Evolutionary conservation across 305 asterid species (phyloP).

Genomic region (Solanum hybrid): DNA sequence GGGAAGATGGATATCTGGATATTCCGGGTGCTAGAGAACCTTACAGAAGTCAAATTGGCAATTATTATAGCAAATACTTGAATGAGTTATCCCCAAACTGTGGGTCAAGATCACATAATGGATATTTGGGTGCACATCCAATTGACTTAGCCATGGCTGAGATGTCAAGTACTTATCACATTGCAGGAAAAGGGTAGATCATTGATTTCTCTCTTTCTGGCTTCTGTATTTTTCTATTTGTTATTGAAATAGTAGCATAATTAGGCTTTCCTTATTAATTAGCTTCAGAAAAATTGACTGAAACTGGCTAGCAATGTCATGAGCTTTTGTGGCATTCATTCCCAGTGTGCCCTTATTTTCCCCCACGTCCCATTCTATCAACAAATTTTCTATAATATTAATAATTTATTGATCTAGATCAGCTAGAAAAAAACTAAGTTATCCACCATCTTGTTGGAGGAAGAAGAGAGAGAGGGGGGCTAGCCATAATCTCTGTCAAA

Average conservation of each 20-base stretch:
- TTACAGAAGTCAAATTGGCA: conserved; percentile 21
- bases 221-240: neutral
- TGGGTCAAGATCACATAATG: conserved; percentile 23
- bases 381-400: neutral
- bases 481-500: neutral
- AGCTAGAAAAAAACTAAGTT: neutral
- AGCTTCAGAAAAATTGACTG: neutral
- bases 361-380: neutral
- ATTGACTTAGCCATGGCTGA: conserved; percentile 52
- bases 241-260: neutral
- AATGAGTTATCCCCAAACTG: conserved; percentile 27
- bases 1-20: conserved; percentile 79
- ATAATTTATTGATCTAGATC: neutral
- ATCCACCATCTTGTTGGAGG: neutral
- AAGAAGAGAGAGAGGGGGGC: neutral
- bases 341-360: neutral
- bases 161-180: conserved; percentile 59
- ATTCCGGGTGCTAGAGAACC: conserved; percentile 26
- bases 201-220: neutral
- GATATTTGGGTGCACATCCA: conserved; percentile 25
- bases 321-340: neutral
- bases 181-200: conserved; percentile 63
- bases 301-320: neutral
- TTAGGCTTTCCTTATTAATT: neutral
- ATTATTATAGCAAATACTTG: conserved; percentile 19